A percentile compares a stretch with the other conserved stretches of the same genome.
phyloP scores from a whole-genome alignment of 2,329 filamentous ascomycete species.

The Cladosporium sp. region DNA sequence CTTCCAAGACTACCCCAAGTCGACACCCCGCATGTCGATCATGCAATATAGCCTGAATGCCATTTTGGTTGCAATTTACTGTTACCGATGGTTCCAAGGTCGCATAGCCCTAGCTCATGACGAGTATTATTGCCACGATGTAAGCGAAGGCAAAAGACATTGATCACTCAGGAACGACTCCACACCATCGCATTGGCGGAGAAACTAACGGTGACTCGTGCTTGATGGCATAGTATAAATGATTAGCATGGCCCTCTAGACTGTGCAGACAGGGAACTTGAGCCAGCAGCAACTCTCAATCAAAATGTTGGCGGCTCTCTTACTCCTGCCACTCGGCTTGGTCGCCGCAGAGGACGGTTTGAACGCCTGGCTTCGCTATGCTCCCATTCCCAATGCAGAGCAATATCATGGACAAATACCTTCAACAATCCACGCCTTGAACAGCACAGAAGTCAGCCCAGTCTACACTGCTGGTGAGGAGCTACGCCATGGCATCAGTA shows the following conservation, averaged over 20 bases:
- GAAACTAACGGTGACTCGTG: not conserved
- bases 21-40: not conserved
- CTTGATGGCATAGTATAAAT: not conserved
- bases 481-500: slow-evolving; percentile 52
- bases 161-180: not conserved
- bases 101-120: not conserved
- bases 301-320: slow-evolving; percentile 5
- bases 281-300: not conserved
- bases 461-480: slow-evolving; percentile 54
- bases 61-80: not conserved
- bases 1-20: not conserved
- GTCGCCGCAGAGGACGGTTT: slow-evolving; percentile 57
- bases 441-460: slow-evolving; percentile 46
- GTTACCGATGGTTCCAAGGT: not conserved
- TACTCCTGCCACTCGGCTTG: slow-evolving; percentile 22
- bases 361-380: slow-evolving; percentile 62
- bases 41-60: not conserved
- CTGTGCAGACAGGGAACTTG: not conserved
- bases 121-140: not conserved
- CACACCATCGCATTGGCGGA: not conserved
- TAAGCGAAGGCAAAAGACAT: not conserved
- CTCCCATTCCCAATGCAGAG: slow-evolving; percentile 43
- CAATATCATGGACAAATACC: slow-evolving; percentile 40
- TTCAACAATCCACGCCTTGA: slow-evolving; percentile 49
- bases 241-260: not conserved